Conservation (phyloP, 2,329 filamentous ascomycete genomes). For the Thielaviopsis populi region DNA sequence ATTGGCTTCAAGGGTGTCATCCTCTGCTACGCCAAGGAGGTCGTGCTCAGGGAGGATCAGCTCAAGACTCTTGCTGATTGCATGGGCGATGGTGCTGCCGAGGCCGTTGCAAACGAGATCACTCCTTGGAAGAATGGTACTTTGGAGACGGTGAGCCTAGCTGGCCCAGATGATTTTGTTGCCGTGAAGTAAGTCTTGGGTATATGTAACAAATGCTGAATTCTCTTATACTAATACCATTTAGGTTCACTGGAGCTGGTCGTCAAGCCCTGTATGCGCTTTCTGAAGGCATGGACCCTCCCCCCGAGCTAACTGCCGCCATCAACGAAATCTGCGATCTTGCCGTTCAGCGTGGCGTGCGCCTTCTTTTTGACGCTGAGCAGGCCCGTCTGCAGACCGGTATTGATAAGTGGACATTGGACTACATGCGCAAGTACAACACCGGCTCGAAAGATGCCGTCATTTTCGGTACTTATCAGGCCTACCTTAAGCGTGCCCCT, state of each 20-base stretch:
- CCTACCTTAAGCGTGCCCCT: conserved; percentile 53
- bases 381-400: conserved; percentile 64
- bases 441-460: conserved; percentile 43
- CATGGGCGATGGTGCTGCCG: conserved; percentile 33
- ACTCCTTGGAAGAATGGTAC: conserved; percentile 59
- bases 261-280: conserved; percentile 54
- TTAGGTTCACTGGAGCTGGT: conserved; percentile 67
- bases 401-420: conserved; percentile 65
- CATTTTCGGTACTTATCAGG: conserved; percentile 69
- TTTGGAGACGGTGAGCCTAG: conserved; percentile 56
- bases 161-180: conserved; percentile 46
- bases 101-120: conserved; percentile 44
- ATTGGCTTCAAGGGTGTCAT: conserved; percentile 77
- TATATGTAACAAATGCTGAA: not conserved
- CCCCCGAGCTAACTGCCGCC: conserved; percentile 47
- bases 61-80: conserved; percentile 29
- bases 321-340: conserved; percentile 63
- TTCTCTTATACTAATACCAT: not conserved
- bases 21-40: conserved; percentile 68
- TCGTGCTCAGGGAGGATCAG: conserved; percentile 49
- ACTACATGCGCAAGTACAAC: conserved; percentile 68
- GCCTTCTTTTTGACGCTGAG: conserved; percentile 74
- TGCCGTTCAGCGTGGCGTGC: conserved; percentile 52
- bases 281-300: conserved; percentile 45
- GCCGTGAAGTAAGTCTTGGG: conserved; percentile 39